phyloP scores from a whole-genome alignment of 257 asterid genomes.

The Solanum sejunctum region DNA sequence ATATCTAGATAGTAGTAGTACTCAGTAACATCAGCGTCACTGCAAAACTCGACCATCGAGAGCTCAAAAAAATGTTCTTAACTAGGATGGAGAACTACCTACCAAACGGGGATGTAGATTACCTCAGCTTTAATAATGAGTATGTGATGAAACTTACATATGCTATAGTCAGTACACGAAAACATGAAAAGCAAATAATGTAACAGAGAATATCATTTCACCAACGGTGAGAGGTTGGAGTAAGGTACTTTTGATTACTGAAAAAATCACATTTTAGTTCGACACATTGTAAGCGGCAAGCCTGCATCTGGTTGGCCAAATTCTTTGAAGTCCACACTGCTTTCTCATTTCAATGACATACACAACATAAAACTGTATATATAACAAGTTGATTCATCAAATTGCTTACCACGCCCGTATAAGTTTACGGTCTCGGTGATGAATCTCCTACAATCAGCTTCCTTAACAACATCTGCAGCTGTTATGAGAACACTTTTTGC shows the following conservation, averaged over 20 bases:
- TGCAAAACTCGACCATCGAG: neutral
- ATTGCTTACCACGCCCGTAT: slow-evolving; percentile 44
- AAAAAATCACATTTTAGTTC: neutral
- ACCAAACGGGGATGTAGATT: neutral
- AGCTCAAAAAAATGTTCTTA: neutral
- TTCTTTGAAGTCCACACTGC: neutral
- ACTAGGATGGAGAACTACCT: neutral
- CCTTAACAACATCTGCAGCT: slow-evolving; percentile 97
- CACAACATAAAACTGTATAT: neutral
- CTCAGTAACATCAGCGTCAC: neutral
- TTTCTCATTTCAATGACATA: neutral
- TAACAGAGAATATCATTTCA: too few relatives aligned
- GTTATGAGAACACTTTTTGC: slow-evolving; percentile 48
- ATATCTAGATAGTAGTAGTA: neutral
- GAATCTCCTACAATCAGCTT: slow-evolving; percentile 79
- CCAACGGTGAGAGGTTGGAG: neutral
- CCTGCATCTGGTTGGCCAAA: neutral
- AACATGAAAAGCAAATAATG: too few relatives aligned
- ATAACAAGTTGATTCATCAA: neutral
- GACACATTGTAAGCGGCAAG: neutral
- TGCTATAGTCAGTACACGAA: neutral
- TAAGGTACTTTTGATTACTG: neutral
- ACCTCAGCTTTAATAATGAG: neutral
- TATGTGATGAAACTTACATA: neutral
- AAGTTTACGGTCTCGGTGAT: slow-evolving; percentile 49